phyloP scores from a whole-genome alignment of 176 grass and related monocot genomes.

The Juncus effusus region DNA sequence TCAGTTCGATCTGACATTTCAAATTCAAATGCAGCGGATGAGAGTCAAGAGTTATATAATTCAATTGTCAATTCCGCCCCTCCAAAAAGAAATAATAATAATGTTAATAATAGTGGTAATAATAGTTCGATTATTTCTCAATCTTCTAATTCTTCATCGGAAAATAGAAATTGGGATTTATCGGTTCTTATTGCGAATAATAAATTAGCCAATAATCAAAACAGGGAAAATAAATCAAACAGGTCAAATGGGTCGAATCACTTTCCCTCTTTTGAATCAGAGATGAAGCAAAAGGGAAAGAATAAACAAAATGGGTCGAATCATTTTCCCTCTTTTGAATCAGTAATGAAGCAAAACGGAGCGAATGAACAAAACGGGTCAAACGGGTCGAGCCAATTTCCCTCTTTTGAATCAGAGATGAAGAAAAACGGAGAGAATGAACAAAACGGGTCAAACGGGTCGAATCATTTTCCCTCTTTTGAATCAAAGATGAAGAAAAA shows the following conservation, averaged over 20 bases:
- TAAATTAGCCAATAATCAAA: slow-evolving; percentile 7
- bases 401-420: too few species aligned
- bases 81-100: slow-evolving; percentile 15
- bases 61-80: slow-evolving; percentile 18
- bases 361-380: too few species aligned
- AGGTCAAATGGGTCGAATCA: not conserved
- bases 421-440: too few species aligned
- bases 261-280: too few species aligned
- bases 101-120: not conserved
- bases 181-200: slow-evolving; percentile 15
- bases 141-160: slow-evolving; percentile 1
- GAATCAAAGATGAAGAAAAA: too few species aligned
- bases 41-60: slow-evolving; percentile 8
- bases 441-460: too few species aligned
- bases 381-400: too few species aligned
- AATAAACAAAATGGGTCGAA: too few species aligned
- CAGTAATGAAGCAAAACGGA: too few species aligned
- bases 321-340: too few species aligned
- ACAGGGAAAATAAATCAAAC: not conserved
- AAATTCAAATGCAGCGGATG: slow-evolving; percentile 9
- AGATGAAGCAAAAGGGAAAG: too few species aligned
- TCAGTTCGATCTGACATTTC: not conserved
- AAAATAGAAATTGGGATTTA: slow-evolving; percentile 17
- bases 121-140: not conserved
- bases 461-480: too few species aligned